These are phyloP conservation scores for Didymella arachidicola DNA, from an alignment of 2,329 filamentous ascomycete genomes.

Conservation along the genomic window DNA sequence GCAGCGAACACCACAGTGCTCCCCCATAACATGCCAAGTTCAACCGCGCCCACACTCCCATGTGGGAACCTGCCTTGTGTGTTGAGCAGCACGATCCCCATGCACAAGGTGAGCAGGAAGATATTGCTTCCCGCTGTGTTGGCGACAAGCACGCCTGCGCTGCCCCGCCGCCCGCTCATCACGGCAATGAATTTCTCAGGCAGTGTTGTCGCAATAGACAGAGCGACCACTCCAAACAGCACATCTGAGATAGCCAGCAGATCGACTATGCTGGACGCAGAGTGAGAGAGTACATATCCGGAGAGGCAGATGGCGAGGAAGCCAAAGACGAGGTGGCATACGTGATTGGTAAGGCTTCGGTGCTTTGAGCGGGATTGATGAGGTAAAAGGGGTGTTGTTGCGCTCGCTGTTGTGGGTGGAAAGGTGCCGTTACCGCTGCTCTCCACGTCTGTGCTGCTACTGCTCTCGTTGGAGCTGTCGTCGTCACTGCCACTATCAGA, in stretches of 20 bases:
- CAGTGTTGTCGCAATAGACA: background rate
- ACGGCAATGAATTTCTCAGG: background rate
- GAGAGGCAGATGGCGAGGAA: background rate
- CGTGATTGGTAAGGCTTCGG: background rate
- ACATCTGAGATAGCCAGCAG: background rate
- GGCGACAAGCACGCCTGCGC: background rate
- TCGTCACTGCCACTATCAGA: background rate
- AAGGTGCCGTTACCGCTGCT: too few relatives aligned
- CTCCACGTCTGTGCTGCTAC: background rate
- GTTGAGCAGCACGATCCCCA: background rate
- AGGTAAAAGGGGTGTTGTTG: background rate
- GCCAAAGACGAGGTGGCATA: background rate
- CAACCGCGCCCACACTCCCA: background rate
- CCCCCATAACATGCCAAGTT: background rate
- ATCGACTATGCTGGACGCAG: background rate
- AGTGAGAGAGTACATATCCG: background rate
- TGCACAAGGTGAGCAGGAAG: background rate
- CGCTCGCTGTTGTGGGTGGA: background rate
- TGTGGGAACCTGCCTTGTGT: background rate
- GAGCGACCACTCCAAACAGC: background rate
- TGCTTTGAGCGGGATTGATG: background rate
- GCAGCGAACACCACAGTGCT: background rate
- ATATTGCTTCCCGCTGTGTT: background rate
- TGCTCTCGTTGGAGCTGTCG: background rate
- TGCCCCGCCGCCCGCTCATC: background rate